Conservation (phyloP, 2,329 filamentous ascomycete genomes). For the Geosmithia flava region DNA sequence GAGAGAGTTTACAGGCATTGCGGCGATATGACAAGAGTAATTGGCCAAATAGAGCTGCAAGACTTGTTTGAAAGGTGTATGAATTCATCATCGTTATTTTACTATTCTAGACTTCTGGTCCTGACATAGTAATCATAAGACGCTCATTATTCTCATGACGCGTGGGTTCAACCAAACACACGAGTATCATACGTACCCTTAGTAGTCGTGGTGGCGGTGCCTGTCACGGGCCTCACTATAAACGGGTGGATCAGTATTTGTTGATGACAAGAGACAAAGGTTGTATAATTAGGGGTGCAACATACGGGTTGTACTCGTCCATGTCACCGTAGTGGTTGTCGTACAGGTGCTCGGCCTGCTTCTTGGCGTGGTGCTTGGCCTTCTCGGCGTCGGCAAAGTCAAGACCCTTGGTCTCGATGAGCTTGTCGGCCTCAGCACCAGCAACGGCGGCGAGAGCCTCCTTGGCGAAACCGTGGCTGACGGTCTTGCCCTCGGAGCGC, state of each 20-base stretch:
- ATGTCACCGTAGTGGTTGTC: slow-evolving; percentile 30
- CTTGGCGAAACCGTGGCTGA: slow-evolving; percentile 66
- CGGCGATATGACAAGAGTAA: no score
- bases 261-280: not conserved
- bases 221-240: not conserved
- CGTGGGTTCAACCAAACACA: not conserved
- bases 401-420: slow-evolving; percentile 57
- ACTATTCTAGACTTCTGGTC: not conserved
- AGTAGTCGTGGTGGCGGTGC: not conserved
- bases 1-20: no score
- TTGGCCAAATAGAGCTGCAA: no score
- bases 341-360: slow-evolving; percentile 47
- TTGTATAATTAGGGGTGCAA: slow-evolving; percentile 6
- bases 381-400: slow-evolving; percentile 44
- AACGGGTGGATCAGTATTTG: not conserved
- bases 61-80: not conserved
- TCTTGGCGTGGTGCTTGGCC: slow-evolving; percentile 45
- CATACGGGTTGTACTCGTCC: slow-evolving; percentile 45
- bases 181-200: not conserved
- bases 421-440: slow-evolving; percentile 63
- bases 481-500: slow-evolving; percentile 29
- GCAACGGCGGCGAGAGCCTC: slow-evolving; percentile 62
- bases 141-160: not conserved
- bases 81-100: not conserved
- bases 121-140: not conserved